These are phyloP conservation scores for Afroboletus lepidellus DNA, from an alignment of 1,284 basidiomycete genomes.

Conservation along the genomic window DNA sequence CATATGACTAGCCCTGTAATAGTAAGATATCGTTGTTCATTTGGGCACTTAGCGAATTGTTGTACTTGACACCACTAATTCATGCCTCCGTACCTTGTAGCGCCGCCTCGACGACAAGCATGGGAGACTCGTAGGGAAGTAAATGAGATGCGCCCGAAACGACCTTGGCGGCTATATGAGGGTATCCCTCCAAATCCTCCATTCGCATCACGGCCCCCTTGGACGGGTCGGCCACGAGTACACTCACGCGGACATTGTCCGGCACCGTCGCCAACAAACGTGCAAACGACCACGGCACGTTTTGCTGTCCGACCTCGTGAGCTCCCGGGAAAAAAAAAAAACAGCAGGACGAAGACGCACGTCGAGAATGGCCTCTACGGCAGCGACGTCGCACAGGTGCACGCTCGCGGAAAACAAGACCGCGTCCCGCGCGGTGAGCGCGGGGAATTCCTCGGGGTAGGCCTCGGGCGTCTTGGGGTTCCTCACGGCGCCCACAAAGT, in stretches of 20 bases:
- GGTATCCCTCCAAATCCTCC: constrained; percentile 10
- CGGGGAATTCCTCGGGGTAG: not conserved
- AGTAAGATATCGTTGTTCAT: not conserved
- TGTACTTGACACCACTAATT: not conserved
- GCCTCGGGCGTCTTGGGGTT: constrained; percentile 5
- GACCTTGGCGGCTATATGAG: constrained; percentile 12
- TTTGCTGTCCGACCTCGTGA: constrained; percentile 13
- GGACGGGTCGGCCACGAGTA: constrained; percentile 21
- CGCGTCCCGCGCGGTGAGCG: constrained; percentile 5
- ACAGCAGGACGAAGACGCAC: constrained; percentile 3
- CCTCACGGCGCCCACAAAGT: not conserved
- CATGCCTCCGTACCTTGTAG: constrained; percentile 1
- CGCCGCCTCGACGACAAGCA: constrained; percentile 13
- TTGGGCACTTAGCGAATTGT: not conserved
- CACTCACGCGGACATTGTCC: constrained; percentile 13
- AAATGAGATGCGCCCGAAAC: constrained; percentile 13
- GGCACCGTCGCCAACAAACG: constrained; percentile 5
- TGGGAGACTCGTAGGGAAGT: constrained; percentile 15
- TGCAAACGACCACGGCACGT: constrained; percentile 22
- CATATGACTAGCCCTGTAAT: not conserved
- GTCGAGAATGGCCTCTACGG: constrained; percentile 10
- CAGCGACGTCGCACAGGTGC: constrained; percentile 9
- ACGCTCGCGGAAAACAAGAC: not conserved
- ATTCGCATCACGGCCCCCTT: constrained; percentile 1
- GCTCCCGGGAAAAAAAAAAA: fast-evolving